These are phyloP conservation scores for Chloris gayana DNA, from an alignment of 176 grass and related monocot genomes.

Conservation along the genomic window DNA sequence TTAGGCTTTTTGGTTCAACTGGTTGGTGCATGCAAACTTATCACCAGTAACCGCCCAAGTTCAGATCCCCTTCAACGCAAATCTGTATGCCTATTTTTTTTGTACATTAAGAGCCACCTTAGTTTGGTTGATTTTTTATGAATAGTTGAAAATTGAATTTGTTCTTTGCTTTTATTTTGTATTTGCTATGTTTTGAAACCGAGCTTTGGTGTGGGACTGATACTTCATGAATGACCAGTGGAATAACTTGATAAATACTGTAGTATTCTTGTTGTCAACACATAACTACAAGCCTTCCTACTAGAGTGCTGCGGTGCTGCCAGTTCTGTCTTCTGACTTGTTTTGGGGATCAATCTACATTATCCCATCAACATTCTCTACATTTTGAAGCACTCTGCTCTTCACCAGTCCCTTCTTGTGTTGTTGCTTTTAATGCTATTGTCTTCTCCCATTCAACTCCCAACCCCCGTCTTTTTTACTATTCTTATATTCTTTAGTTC, in stretches of 20 bases:
- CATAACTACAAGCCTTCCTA: neutral
- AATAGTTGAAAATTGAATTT: neutral
- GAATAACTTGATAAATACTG: neutral
- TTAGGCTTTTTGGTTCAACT: too few relatives aligned
- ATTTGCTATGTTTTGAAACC: neutral
- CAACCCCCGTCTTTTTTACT: neutral
- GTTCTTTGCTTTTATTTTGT: neutral
- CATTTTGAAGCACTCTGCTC: neutral
- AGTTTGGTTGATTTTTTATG: neutral
- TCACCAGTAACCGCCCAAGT: neutral
- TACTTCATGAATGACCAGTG: neutral
- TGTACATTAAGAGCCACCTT: neutral
- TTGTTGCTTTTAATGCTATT: neutral
- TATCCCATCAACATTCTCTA: neutral
- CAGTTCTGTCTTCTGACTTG: neutral
- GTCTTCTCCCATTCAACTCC: neutral
- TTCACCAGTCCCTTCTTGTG: conserved; percentile 2
- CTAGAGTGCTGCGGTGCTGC: neutral
- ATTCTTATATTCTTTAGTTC: neutral
- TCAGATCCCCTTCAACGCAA: neutral
- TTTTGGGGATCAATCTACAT: neutral
- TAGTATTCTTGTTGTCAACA: neutral
- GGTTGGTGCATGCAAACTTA: too few relatives aligned
- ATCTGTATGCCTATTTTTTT: neutral
- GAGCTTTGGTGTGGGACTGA: neutral